phyloP scores from a whole-genome alignment of 2,329 filamentous ascomycete species.

The Trichoderma guizhouense region DNA sequence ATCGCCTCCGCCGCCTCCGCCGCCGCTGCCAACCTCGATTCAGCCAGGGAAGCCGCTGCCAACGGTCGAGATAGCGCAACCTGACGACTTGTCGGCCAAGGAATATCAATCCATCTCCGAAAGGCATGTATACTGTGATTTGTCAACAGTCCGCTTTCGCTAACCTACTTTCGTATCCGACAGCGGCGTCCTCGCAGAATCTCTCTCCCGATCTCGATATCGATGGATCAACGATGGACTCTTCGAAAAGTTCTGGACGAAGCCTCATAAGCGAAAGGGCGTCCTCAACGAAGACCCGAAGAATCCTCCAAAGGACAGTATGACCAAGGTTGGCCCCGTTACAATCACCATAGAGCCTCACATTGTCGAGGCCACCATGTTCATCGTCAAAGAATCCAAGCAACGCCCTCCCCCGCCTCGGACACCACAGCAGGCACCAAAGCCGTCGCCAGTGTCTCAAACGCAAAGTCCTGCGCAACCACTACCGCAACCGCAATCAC shows the following conservation, averaged over 20 bases:
- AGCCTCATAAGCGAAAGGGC: slow-evolving; percentile 66
- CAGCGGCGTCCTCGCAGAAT: slow-evolving; percentile 72
- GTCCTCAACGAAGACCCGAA: slow-evolving; percentile 60
- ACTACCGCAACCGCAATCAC: slow-evolving; percentile 10
- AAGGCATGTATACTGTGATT: slow-evolving; percentile 47
- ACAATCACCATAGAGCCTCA: slow-evolving; percentile 77
- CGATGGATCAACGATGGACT: slow-evolving; percentile 70
- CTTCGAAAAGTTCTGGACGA: slow-evolving; percentile 76
- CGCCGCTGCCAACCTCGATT: slow-evolving; percentile 59
- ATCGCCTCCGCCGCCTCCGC: slow-evolving; percentile 27
- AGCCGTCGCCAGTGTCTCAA: slow-evolving; percentile 12
- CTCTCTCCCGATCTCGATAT: slow-evolving; percentile 67
- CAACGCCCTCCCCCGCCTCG: slow-evolving; percentile 28
- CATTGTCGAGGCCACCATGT: slow-evolving; percentile 73
- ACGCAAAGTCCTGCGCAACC: slow-evolving; percentile 7
- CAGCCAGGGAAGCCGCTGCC: slow-evolving; percentile 66
- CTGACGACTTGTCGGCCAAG: slow-evolving; percentile 56
- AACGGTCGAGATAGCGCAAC: slow-evolving; percentile 64
- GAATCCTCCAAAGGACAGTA: slow-evolving; percentile 67
- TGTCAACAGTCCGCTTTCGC: background rate
- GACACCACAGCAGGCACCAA: slow-evolving; percentile 31
- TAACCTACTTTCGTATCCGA: slow-evolving; percentile 11
- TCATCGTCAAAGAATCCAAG: slow-evolving; percentile 64
- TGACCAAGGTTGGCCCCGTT: slow-evolving; percentile 69
- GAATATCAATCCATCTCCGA: slow-evolving; percentile 74